Evolutionary conservation across 352 stramenopile species (phyloP).

Genomic region (Pythium phragmitis): DNA sequence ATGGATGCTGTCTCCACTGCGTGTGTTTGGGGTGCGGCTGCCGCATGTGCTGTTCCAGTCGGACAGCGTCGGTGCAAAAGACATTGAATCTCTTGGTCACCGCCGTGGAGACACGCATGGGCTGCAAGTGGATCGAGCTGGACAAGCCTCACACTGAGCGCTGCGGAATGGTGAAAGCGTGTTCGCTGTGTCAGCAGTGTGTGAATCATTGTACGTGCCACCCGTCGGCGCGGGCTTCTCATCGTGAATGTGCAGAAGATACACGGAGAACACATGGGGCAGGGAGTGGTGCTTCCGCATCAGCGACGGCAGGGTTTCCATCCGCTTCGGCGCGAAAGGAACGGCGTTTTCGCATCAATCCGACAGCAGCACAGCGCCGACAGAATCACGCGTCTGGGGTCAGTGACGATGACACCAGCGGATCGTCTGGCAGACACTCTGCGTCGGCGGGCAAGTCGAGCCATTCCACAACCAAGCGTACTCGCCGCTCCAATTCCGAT

Average conservation of each 20-base stretch:
- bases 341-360: slow-evolving; percentile 43
- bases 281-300: background rate
- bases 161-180: slow-evolving; percentile 28
- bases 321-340: slow-evolving; percentile 30
- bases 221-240: slow-evolving; percentile 16
- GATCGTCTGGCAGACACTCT: background rate
- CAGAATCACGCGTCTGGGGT: slow-evolving; percentile 10
- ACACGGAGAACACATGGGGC: background rate
- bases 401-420: slow-evolving; percentile 13
- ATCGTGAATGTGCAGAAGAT: background rate
- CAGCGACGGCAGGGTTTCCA: slow-evolving; percentile 29
- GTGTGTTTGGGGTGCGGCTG: slow-evolving; percentile 68
- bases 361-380: slow-evolving; percentile 30
- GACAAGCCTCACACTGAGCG: slow-evolving; percentile 21
- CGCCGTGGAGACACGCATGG: slow-evolving; percentile 54
- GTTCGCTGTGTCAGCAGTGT: slow-evolving; percentile 27
- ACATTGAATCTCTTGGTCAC: slow-evolving; percentile 53
- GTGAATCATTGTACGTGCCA: slow-evolving; percentile 24
- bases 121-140: slow-evolving; percentile 55
- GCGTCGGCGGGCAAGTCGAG: background rate
- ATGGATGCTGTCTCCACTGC: slow-evolving; percentile 67
- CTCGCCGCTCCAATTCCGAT: slow-evolving; percentile 32
- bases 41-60: slow-evolving; percentile 70
- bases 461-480: slow-evolving; percentile 17
- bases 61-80: slow-evolving; percentile 55